Evolutionary conservation across 805 yeast species (phyloP).

Genomic region (Hagleromyces aurorensis): DNA sequence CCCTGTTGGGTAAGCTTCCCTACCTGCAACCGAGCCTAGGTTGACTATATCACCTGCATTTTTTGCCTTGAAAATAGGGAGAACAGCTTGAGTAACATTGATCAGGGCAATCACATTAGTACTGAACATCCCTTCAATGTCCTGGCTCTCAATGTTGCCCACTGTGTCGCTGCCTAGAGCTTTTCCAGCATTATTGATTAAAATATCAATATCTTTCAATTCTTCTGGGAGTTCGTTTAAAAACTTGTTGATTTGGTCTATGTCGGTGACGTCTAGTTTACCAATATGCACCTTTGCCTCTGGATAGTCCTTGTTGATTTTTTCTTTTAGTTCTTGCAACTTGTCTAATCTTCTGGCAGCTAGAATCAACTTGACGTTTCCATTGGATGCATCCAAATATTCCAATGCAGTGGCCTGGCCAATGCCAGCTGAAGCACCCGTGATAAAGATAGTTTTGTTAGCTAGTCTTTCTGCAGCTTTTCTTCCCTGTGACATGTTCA

Average conservation of each 20-base stretch:
- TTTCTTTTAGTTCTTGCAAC: conserved; percentile 41
- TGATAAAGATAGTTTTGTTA: conserved; percentile 71
- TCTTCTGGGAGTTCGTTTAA: conserved; percentile 47
- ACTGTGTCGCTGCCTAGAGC: conserved; percentile 75
- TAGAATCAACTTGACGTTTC: conserved; percentile 60
- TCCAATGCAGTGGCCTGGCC: conserved; percentile 89
- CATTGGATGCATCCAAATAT: conserved; percentile 68
- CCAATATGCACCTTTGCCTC: conserved; percentile 38
- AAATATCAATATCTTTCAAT: conserved; percentile 56
- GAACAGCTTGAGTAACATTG: conserved; percentile 69
- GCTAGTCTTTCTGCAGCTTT: conserved; percentile 75
- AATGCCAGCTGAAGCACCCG: conserved; percentile 97
- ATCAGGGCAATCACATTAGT: conserved; percentile 87
- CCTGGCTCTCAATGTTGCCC: conserved; percentile 57
- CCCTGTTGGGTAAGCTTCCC: conserved; percentile 75
- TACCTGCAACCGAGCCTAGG: conserved; percentile 71
- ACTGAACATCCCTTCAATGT: conserved; percentile 67
- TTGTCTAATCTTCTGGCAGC: conserved; percentile 73
- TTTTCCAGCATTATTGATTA: conserved; percentile 69
- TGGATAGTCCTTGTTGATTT: conserved; percentile 42
- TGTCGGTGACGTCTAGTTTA: conserved; percentile 49
- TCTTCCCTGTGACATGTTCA: conserved; percentile 54
- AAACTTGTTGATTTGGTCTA: conserved; percentile 44
- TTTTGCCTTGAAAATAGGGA: conserved; percentile 62
- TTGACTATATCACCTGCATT: conserved; percentile 69